Percentiles rank a stretch among this genome's conserved stretches.
phyloP scores from a whole-genome alignment of 768 basidiomycete genomes.

The Glaciozyma antarctica region DNA sequence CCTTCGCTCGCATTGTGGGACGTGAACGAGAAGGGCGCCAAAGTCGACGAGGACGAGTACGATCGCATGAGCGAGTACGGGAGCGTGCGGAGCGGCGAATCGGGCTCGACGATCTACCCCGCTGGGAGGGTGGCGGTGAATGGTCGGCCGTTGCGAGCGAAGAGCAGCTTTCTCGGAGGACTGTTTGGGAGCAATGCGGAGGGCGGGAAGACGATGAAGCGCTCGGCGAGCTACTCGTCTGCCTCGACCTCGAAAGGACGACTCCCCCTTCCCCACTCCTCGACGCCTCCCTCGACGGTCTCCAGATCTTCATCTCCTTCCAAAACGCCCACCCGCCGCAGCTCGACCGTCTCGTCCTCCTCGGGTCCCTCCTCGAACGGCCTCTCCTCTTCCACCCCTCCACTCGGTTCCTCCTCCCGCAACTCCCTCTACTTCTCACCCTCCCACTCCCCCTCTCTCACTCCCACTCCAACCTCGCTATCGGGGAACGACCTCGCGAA shows the following conservation, averaged over 20 bases:
- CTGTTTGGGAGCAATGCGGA: constrained; percentile 6
- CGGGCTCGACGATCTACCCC: background rate
- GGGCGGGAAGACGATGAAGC: background rate
- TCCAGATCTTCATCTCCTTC: background rate
- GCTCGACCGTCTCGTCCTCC: background rate
- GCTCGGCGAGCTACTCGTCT: background rate
- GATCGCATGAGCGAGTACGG: background rate
- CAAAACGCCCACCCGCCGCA: background rate
- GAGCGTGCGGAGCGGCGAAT: background rate
- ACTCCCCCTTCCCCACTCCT: background rate
- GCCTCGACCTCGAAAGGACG: background rate
- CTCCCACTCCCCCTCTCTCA: background rate
- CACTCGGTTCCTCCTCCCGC: background rate
- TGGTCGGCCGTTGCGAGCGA: background rate
- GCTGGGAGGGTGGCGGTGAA: background rate
- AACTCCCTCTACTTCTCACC: background rate
- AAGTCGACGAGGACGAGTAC: background rate
- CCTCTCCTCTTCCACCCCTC: constrained; percentile 5
- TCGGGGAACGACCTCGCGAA: constrained; percentile 51
- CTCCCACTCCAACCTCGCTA: background rate
- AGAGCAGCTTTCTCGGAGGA: constrained; percentile 7
- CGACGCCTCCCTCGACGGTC: background rate
- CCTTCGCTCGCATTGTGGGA: background rate
- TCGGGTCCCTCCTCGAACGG: background rate
- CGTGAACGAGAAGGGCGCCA: background rate